phyloP scores from a whole-genome alignment of 257 asterid species.

The Marsdenia floribunda region DNA sequence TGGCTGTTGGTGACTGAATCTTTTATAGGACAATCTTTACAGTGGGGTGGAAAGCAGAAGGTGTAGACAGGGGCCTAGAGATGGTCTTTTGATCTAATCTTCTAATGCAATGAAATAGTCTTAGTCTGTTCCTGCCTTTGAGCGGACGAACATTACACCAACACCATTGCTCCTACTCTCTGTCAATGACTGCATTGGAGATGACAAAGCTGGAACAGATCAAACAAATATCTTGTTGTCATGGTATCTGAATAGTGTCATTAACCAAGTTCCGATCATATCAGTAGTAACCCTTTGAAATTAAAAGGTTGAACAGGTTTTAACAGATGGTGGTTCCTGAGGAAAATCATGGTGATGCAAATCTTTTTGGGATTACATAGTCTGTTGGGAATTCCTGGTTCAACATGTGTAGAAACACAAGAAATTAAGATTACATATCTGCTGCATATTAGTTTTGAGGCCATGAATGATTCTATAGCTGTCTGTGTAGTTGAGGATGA shows the following conservation, averaged over 20 bases:
- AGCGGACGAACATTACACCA: not conserved
- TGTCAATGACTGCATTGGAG: not conserved
- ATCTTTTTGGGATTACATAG: not conserved
- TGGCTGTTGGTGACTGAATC: not conserved
- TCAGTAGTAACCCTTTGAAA: not conserved
- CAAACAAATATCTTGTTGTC: not conserved
- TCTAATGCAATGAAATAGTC: not conserved
- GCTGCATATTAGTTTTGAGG: not conserved
- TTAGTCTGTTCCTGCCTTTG: not conserved
- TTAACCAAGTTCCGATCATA: not conserved
- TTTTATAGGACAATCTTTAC: not conserved
- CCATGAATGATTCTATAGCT: not conserved
- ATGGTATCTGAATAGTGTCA: not conserved
- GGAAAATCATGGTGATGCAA: not conserved
- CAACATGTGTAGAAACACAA: not conserved
- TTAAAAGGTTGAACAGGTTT: not conserved
- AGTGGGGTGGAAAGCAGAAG: not conserved
- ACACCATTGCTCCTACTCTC: not conserved
- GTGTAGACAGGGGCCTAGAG: not conserved
- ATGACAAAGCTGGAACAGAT: not conserved
- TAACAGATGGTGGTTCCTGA: not conserved
- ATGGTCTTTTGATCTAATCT: not conserved
- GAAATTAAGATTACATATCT: not conserved
- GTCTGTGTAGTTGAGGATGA: not conserved
- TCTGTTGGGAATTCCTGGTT: not conserved